Conservation (phyloP, 768 basidiomycete species). For the Tylopilus sp. region DNA sequence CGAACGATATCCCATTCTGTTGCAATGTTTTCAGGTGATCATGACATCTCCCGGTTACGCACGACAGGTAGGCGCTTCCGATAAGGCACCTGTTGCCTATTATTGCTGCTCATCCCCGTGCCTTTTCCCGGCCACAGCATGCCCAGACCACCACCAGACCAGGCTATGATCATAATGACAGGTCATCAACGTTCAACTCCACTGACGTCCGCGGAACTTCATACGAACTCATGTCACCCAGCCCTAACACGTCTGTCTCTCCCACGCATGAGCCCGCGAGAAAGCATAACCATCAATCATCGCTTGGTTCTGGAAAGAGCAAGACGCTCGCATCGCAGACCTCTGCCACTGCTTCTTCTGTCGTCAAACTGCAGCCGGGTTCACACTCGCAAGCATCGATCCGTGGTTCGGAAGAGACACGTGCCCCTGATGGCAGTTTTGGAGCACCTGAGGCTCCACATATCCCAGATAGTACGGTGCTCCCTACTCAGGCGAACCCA, state of each 20-base stretch:
- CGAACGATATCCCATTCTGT: not conserved
- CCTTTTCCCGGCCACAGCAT: constrained; percentile 15
- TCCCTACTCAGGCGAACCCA: constrained; percentile 11
- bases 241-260: constrained; percentile 4
- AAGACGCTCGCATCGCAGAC: constrained; percentile 8
- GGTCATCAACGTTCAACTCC: constrained; percentile 19
- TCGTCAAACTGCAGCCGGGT: constrained; percentile 10
- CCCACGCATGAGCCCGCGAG: constrained; percentile 13
- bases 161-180: constrained; percentile 18
- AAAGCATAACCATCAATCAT: constrained; percentile 17
- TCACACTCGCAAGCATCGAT: constrained; percentile 19
- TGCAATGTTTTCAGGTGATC: constrained; percentile 45
- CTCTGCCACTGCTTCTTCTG: constrained; percentile 10
- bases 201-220: constrained; percentile 28
- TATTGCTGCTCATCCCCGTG: constrained; percentile 7
- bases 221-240: constrained; percentile 26
- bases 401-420: constrained; percentile 19
- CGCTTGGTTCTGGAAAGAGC: constrained; percentile 22
- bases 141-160: constrained; percentile 21
- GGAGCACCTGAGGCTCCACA: constrained; percentile 9
- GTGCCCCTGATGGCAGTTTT: constrained; percentile 5
- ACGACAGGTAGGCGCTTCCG: constrained; percentile 47
- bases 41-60: constrained; percentile 69
- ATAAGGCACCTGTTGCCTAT: not conserved
- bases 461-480: constrained; percentile 1